phyloP scores from a whole-genome alignment of 2,329 filamentous ascomycete genomes.

The Penicillium oxalicum region DNA sequence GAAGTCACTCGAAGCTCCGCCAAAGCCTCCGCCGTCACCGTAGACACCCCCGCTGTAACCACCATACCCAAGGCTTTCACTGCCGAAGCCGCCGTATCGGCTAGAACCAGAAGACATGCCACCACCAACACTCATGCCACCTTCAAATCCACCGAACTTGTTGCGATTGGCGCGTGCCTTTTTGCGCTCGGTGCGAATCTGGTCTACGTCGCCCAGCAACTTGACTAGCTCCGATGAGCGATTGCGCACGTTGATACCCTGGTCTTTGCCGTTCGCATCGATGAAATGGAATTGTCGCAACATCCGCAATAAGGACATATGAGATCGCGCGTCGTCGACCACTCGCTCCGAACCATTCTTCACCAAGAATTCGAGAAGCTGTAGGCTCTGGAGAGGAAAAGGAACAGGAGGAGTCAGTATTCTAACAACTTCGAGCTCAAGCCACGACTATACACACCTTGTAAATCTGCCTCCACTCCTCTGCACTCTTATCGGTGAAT shows the following conservation, averaged over 20 bases:
- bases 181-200: constrained; percentile 61
- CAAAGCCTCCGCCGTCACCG: constrained; percentile 23
- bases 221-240: constrained; percentile 92
- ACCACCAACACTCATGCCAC: constrained; percentile 59
- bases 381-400: constrained; percentile 54
- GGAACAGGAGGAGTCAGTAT: neutral
- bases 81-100: constrained; percentile 87
- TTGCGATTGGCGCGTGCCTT: constrained; percentile 85
- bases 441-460: constrained; percentile 53
- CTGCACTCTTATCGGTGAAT: constrained; percentile 95
- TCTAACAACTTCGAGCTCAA: neutral
- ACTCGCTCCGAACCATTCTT: constrained; percentile 98
- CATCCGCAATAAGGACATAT: constrained; percentile 95
- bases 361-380: constrained; percentile 92
- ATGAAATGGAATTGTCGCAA: constrained; percentile 97
- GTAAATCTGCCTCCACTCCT: constrained; percentile 99
- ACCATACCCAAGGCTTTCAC: constrained; percentile 61
- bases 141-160: constrained; percentile 93
- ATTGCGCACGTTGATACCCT: constrained; percentile 95
- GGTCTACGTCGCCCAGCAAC: constrained; percentile 67
- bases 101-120: constrained; percentile 51
- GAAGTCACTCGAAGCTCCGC: constrained; percentile 50
- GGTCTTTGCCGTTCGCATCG: constrained; percentile 92
- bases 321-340: constrained; percentile 91
- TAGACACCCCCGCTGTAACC: constrained; percentile 73